phyloP scores from a whole-genome alignment of 2,329 filamentous ascomycete species.

The Lachnellula arida region DNA sequence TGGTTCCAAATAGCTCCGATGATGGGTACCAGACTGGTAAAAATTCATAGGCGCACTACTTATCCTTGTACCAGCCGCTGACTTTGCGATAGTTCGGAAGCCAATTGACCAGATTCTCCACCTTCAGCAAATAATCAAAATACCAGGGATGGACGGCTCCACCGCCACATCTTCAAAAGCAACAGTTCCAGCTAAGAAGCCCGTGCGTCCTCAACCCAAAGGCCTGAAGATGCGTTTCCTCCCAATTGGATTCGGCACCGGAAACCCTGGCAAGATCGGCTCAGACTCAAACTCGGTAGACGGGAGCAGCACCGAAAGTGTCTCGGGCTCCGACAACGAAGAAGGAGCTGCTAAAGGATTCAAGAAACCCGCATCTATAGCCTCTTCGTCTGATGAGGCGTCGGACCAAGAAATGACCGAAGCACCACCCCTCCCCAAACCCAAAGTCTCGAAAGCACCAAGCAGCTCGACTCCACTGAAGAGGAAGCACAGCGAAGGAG shows the following conservation, averaged over 20 bases:
- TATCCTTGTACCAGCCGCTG: background rate
- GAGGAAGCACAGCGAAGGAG: constrained; percentile 22
- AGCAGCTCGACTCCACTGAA: constrained; percentile 12
- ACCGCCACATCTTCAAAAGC: constrained; percentile 30
- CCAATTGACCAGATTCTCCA: constrained; percentile 57
- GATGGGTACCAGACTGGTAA: constrained; percentile 51
- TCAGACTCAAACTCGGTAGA: constrained; percentile 11
- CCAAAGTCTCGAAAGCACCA: background rate
- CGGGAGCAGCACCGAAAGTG: constrained; percentile 7
- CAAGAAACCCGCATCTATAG: constrained; percentile 1
- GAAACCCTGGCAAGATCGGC: constrained; percentile 39
- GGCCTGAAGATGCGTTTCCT: constrained; percentile 63
- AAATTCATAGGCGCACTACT: constrained; percentile 22
- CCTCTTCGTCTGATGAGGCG: background rate
- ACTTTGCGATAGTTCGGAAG: constrained; percentile 16
- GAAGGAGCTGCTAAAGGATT: constrained; percentile 12
- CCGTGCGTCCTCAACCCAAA: constrained; percentile 59
- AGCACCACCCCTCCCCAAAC: constrained; percentile 3
- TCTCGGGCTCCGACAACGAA: constrained; percentile 22
- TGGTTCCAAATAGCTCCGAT: constrained; percentile 54
- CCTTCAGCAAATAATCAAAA: constrained; percentile 56
- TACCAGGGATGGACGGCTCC: constrained; percentile 40
- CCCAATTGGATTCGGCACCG: constrained; percentile 55
- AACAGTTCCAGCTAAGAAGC: constrained; percentile 44
- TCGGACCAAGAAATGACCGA: constrained; percentile 15